Percentiles rank a stretch among this genome's conserved stretches.
phyloP scores from a whole-genome alignment of 75 land plant genomes.

The Isoetes taiwanensis region DNA sequence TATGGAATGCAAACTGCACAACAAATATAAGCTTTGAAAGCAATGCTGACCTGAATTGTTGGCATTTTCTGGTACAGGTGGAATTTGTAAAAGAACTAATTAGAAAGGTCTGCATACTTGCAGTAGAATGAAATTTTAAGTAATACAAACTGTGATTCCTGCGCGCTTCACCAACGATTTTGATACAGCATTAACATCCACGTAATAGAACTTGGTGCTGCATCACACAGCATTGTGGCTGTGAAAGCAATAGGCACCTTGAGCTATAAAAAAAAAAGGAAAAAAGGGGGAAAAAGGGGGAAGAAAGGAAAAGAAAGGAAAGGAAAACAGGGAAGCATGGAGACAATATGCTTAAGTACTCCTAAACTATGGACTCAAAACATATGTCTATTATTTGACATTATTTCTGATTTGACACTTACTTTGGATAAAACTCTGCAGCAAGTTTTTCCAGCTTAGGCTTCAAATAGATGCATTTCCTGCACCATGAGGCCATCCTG shows the following conservation, averaged over 20 bases:
- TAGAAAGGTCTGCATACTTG: neutral
- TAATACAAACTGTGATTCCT: constrained; percentile 52
- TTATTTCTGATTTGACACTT: too few species aligned
- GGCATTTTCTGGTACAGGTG: constrained; percentile 72
- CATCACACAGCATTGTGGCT: neutral
- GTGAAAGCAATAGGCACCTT: neutral
- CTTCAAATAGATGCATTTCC: constrained; percentile 93
- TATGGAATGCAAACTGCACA: neutral
- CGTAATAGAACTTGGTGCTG: constrained; percentile 63
- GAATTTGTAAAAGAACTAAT: neutral
- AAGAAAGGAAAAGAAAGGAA: too few species aligned
- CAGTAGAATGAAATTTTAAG: neutral
- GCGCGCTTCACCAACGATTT: constrained; percentile 67
- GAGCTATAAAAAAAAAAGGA: neutral
- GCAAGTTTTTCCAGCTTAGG: constrained; percentile 77
- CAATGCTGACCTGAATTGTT: constrained; percentile 62
- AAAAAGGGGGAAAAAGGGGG: too few species aligned
- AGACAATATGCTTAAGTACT: too few species aligned
- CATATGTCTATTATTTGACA: too few species aligned
- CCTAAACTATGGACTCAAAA: too few species aligned
- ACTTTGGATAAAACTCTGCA: constrained; percentile 59
- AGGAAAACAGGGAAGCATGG: too few species aligned
- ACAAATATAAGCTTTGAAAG: neutral
- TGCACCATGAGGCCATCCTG: constrained; percentile 95
- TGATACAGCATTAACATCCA: constrained; percentile 80